Evolutionary conservation across 1,284 basidiomycete species (phyloP).

Genomic region (Fomitopsis betulina): DNA sequence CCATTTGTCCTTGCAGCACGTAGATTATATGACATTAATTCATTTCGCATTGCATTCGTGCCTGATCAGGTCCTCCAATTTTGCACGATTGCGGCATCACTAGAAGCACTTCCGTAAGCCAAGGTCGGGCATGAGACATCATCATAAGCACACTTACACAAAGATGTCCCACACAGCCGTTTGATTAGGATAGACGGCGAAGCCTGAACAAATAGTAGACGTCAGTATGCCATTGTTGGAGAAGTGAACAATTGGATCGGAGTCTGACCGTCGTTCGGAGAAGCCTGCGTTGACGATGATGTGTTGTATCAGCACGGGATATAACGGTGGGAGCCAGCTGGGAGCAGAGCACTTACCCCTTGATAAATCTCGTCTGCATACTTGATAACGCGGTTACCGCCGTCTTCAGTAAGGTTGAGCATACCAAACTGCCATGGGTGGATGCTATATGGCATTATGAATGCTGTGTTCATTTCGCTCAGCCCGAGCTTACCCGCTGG

Average conservation of each 20-base stretch:
- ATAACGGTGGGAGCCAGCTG: conserved; percentile 1
- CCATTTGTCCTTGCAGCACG: neutral
- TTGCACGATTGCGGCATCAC: conserved; percentile 35
- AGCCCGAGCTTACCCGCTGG: conserved; percentile 12
- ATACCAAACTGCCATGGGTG: conserved; percentile 58
- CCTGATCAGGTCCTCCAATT: conserved; percentile 18
- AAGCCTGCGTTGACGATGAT: conserved; percentile 29
- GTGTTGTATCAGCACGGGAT: conserved; percentile 8
- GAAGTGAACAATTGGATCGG: conserved; percentile 6
- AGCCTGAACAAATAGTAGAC: conserved; percentile 17
- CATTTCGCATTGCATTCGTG: neutral
- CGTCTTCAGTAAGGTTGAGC: conserved; percentile 43
- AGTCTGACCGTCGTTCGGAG: conserved; percentile 48
- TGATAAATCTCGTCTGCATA: conserved; percentile 47
- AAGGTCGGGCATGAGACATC: conserved; percentile 2
- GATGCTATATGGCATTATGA: conserved; percentile 30
- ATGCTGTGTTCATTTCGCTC: neutral
- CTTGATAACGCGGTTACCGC: conserved; percentile 49
- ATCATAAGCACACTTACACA: conserved; percentile 30
- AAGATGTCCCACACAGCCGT: conserved; percentile 48
- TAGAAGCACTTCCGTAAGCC: conserved; percentile 8
- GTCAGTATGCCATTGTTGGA: conserved; percentile 4
- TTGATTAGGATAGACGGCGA: conserved; percentile 48
- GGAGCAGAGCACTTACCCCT: conserved; percentile 28
- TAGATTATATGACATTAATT: neutral